Percentiles rank a stretch among this genome's conserved stretches.
phyloP scores from a whole-genome alignment of 1,284 basidiomycete species.

The Cryptococcus sp. region DNA sequence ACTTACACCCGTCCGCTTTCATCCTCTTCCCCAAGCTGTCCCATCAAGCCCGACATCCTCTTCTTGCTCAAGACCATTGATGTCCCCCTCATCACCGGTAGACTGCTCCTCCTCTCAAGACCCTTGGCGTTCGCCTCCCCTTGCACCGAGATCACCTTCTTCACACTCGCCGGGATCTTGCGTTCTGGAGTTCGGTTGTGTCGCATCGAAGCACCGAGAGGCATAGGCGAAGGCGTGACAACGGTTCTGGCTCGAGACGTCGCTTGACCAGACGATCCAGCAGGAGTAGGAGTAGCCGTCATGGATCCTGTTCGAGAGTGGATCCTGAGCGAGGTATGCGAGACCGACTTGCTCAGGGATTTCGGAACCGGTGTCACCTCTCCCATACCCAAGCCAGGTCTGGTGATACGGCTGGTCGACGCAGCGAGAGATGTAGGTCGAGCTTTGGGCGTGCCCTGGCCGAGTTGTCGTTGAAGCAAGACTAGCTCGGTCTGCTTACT shows the following conservation, averaged over 20 bases:
- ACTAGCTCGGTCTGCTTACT: conserved; percentile 26
- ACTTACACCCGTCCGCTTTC: neutral
- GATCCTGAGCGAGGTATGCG: neutral
- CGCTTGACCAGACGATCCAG: neutral
- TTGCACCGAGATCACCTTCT: neutral
- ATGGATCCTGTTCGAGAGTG: conserved; percentile 2
- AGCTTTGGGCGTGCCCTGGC: conserved; percentile 1
- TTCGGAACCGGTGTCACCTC: conserved; percentile 1
- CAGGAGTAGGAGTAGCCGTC: conserved; percentile 1
- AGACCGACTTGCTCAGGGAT: neutral
- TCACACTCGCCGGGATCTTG: neutral
- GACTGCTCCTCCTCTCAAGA: conserved; percentile 16
- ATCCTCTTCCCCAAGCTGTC: conserved; percentile 7
- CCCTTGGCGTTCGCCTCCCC: neutral
- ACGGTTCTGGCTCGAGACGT: neutral
- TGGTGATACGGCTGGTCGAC: conserved; percentile 4
- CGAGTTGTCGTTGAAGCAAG: conserved; percentile 16
- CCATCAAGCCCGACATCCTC: conserved; percentile 1
- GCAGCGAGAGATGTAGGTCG: conserved; percentile 2
- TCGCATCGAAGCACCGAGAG: conserved; percentile 14
- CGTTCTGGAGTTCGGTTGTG: conserved; percentile 14
- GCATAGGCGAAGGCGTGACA: conserved; percentile 5
- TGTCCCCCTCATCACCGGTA: conserved; percentile 19
- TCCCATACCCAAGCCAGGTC: neutral
- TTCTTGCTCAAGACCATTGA: neutral